Base-by-base conservation (phyloP, 2,329 filamentous ascomycete genomes). In the Fusarium avenaceum region DNA sequence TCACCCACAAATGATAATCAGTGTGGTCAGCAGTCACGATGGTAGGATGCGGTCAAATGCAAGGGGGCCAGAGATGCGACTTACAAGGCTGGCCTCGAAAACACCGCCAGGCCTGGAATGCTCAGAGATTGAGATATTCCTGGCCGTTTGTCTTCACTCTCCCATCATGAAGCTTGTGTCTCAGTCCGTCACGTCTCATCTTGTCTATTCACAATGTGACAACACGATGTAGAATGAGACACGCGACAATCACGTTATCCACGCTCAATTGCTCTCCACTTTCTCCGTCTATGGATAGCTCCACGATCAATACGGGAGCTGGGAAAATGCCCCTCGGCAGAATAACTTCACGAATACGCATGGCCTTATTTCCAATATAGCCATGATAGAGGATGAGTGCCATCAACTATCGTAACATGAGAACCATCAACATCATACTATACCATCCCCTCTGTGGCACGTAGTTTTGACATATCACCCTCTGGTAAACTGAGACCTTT, bases 201-300 rank as follows among this genome's bases (percentile, higher is more conserved):
- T 52, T 35, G 51, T 46, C 49, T 54, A 35, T 66, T 43, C 43
- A 38, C 49, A 20, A 54, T 60, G 24, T 7, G 6, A 38, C 49
- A 20, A 54, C 58, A 44, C 44, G 61, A 55, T 66, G 69, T 64
- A 57, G 39, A 61, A 65, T 50, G 54, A 43, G 62, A 65, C 65
- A 38, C 47, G 43, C 54, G 44, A 68, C 60, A 32, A 68, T 52
- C 59, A 54, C 30, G 51, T 57, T 70, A 54, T 70, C 42, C 32
- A 40, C 35, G 28, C 48, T 45, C 32, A n/a, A 45, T 39, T 50
- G 28, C 67, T 67, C 62, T 49, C 57, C 44, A 69, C 49, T 44
- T 52, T 66, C 48, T 35, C 39, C 46, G 22, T 46, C 44, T 46
- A 39, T 7, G 24, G 24, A 24, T 38, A 32, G 28, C 30, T 42